Base-by-base conservation (phyloP, 225 moss, liverwort and hornwort species). In the Ulota crispa region DNA sequence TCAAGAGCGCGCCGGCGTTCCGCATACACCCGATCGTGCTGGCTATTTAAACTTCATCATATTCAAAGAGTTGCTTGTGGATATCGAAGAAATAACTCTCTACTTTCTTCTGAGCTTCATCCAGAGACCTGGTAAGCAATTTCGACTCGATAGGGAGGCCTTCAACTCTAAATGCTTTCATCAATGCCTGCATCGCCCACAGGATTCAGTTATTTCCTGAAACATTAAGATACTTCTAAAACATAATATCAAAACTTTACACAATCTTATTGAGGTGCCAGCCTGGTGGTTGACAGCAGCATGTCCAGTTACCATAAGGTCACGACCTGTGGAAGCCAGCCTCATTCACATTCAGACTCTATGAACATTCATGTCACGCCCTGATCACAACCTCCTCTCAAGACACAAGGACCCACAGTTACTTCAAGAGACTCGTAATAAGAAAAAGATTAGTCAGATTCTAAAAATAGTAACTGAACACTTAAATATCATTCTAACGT, bases 11-110 rank as follows among this genome's bases (percentile, higher is more conserved):
- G 98, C 24, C 94, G 90, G 14, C 98, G 94, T 70, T 99, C 98
- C 59, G 78, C 52, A 59, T 99, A 99, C 53, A 99, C 89, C 27
- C 98, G 95, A 61, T 99, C 98, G 67, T 95, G 90, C 78, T 99
- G 98, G 73, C 98, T 99, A 73, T 99, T 99, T 39, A 99, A 53
- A 99, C 98, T 91, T 99, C 98, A 55, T 99, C 98, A 66, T 95
- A 99, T 76, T 99, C 95, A 79, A 99, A 99, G 64, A 99, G 92
- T 89, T 99, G 98, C 82, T 99, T 99, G 32, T 95, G 91, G 30
- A 99, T 99, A 69, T 99, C 98, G 78, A 99, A 99, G 85, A 99
- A 99, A 80, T 99, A 99, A 83, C 79, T 92, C 83, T 99, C 98
- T 56, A 99, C 98, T 86, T 99, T 99, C 82, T 90, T 94, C 73